Conservation (phyloP, 768 basidiomycete genomes). For the Melanogaster broomeanus region DNA sequence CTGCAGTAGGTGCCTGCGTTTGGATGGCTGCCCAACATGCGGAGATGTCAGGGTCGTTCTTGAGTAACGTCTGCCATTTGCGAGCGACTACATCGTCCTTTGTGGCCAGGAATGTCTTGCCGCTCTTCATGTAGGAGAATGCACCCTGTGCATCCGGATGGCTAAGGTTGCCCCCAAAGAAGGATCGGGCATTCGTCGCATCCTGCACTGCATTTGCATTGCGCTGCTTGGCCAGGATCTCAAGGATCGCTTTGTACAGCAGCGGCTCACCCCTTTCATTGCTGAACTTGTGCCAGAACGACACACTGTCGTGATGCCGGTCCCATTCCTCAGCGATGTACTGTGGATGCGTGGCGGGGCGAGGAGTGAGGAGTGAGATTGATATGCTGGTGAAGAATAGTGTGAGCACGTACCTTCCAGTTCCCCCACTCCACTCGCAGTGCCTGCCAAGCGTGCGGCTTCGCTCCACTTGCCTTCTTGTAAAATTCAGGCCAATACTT, state of each 20-base stretch:
- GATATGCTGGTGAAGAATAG: too few relatives aligned
- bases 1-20: too few relatives aligned
- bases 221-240: neutral
- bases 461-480: neutral
- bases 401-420: slow-evolving; percentile 9
- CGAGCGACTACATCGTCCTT: too few relatives aligned
- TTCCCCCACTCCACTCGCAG: slow-evolving; percentile 14
- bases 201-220: neutral
- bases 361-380: too few relatives aligned
- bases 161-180: too few relatives aligned
- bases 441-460: slow-evolving; percentile 9
- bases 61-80: too few relatives aligned
- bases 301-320: too few relatives aligned
- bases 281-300: neutral
- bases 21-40: too few relatives aligned
- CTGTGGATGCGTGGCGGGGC: neutral
- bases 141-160: too few relatives aligned
- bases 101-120: too few relatives aligned
- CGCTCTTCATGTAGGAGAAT: too few relatives aligned
- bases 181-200: neutral
- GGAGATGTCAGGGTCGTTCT: too few relatives aligned
- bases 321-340: neutral
- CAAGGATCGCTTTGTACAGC: neutral
- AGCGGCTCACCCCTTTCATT: neutral
- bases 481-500: slow-evolving; percentile 12